A percentile compares a stretch with the other conserved stretches of the same genome.
Conservation (phyloP, 257 asterid genomes). For the Solanum raphanifolium region DNA sequence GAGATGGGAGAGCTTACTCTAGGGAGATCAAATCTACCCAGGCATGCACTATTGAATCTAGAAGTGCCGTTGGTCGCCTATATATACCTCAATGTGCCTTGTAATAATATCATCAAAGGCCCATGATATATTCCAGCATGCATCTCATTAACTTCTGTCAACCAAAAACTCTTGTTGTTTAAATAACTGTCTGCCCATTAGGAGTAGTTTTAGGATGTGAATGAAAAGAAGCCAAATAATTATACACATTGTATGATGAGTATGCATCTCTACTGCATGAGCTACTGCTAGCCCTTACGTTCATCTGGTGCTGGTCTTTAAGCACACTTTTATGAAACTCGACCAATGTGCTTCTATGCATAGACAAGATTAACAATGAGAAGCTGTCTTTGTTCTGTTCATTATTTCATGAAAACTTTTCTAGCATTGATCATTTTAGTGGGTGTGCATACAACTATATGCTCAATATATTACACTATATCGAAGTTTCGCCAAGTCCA, state of each 20-base stretch:
- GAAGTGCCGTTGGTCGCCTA: not conserved
- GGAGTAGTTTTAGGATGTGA: not conserved
- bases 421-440: not conserved
- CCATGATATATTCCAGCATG: not conserved
- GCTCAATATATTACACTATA: not conserved
- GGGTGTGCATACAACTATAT: not conserved
- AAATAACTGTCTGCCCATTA: not conserved
- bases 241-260: not conserved
- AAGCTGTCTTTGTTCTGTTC: not conserved
- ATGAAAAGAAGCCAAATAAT: not conserved
- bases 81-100: not conserved
- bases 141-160: not conserved
- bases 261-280: not conserved
- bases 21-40: not conserved
- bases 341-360: not conserved
- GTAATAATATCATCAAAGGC: not conserved
- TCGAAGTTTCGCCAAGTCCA: not conserved
- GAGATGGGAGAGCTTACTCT: not conserved
- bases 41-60: not conserved
- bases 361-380: not conserved
- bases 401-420: not conserved
- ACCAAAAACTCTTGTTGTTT: not conserved
- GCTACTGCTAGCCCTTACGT: not conserved
- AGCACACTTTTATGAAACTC: not conserved
- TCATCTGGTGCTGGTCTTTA: not conserved